Evolutionary conservation across 805 yeast species (phyloP).

Genomic region (Komagataella mondaviorum): DNA sequence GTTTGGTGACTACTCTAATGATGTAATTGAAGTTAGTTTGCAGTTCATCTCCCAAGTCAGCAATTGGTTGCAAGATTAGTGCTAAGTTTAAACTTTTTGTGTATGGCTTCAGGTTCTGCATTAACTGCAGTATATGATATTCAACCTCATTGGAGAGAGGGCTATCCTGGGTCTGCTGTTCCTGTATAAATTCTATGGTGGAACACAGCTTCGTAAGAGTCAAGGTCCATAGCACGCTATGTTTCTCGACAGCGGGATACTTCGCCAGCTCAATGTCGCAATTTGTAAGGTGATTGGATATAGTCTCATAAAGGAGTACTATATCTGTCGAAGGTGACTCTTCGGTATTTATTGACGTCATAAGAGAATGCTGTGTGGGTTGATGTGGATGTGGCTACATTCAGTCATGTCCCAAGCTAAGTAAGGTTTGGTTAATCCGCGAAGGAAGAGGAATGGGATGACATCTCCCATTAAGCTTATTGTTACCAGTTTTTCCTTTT

Average conservation of each 20-base stretch:
- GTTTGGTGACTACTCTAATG: conserved; percentile 3
- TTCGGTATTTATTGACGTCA: background rate
- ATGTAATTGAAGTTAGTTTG: conserved; percentile 1
- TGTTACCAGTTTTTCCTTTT: background rate
- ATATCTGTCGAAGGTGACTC: background rate
- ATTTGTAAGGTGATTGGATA: background rate
- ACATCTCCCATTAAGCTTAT: background rate
- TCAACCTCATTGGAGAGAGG: background rate
- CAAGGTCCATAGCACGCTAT: background rate
- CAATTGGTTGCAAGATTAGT: background rate
- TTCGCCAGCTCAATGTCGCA: background rate
- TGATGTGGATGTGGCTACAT: too few relatives aligned
- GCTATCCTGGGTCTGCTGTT: background rate
- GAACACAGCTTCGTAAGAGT: background rate
- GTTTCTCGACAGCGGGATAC: background rate
- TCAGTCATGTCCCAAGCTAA: background rate
- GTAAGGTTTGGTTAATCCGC: background rate
- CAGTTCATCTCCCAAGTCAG: background rate
- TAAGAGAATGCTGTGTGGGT: background rate
- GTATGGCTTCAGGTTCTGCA: conserved; percentile 6
- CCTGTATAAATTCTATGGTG: background rate
- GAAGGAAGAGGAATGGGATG: background rate
- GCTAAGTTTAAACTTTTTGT: background rate
- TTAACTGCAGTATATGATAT: conserved; percentile 1
- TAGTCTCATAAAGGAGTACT: background rate